phyloP scores from a whole-genome alignment of 257 asterid genomes.

The Solanum chmielewskii region DNA sequence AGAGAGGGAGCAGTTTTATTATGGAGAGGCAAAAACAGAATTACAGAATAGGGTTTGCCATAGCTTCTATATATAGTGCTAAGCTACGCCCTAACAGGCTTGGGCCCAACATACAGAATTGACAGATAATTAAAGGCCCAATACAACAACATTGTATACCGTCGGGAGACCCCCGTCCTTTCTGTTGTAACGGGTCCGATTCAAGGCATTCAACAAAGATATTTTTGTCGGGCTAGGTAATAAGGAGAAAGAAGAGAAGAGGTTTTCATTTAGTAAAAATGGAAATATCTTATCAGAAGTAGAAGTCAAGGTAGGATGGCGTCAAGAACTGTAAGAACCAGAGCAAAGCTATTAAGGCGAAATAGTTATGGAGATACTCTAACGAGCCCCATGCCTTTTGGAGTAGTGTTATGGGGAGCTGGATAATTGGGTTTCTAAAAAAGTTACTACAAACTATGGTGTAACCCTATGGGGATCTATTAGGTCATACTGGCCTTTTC shows the following conservation, averaged over 20 bases:
- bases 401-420: not conserved
- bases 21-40: too few relatives aligned
- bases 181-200: too few relatives aligned
- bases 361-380: not conserved
- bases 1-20: too few relatives aligned
- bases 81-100: too few relatives aligned
- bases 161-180: too few relatives aligned
- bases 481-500: not conserved
- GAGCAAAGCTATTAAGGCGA: not conserved
- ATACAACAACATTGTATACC: too few relatives aligned
- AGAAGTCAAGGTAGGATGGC: not conserved
- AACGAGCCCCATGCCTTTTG: not conserved
- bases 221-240: not conserved
- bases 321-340: not conserved
- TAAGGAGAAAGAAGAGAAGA: not conserved
- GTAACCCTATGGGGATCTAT: not conserved
- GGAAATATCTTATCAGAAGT: not conserved
- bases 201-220: not conserved
- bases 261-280: not conserved
- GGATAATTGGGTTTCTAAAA: not conserved
- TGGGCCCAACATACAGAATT: too few relatives aligned
- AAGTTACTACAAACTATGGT: not conserved
- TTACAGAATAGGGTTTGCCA: too few relatives aligned
- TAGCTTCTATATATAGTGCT: too few relatives aligned
- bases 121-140: too few relatives aligned